Evolutionary conservation across 2,329 filamentous ascomycete species (phyloP).

Genomic region (Cladosporium sp.): DNA sequence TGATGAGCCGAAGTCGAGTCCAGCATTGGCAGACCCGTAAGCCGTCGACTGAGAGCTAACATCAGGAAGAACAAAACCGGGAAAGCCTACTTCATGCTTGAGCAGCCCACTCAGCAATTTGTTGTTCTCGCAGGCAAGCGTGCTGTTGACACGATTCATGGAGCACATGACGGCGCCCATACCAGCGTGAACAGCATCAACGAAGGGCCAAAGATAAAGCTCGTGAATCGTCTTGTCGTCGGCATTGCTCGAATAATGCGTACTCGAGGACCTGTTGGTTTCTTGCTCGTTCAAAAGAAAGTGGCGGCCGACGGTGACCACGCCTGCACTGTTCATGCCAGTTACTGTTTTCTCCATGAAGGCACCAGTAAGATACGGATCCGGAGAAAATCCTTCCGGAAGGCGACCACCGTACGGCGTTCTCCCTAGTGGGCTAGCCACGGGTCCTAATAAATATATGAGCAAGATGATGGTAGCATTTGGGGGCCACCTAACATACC

Average conservation of each 20-base stretch:
- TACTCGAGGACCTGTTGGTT: slow-evolving; percentile 10
- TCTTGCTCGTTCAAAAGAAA: slow-evolving; percentile 47
- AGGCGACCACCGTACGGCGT: slow-evolving; percentile 23
- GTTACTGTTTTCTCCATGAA: slow-evolving; percentile 46
- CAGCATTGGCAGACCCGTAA: slow-evolving; percentile 52
- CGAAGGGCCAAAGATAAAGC: slow-evolving; percentile 20
- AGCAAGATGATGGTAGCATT: neutral
- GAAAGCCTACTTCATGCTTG: slow-evolving; percentile 79
- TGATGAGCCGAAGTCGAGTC: slow-evolving; percentile 41
- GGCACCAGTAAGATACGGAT: slow-evolving; percentile 55
- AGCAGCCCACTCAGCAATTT: slow-evolving; percentile 72
- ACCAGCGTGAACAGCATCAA: slow-evolving; percentile 58
- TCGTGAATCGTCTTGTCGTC: slow-evolving; percentile 24
- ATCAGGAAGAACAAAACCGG: slow-evolving; percentile 77
- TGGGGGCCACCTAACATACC: slow-evolving; percentile 5
- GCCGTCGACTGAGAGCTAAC: slow-evolving; percentile 59
- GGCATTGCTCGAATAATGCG: slow-evolving; percentile 24
- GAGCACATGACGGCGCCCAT: slow-evolving; percentile 66
- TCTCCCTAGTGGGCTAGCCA: slow-evolving; percentile 20
- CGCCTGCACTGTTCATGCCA: slow-evolving; percentile 42
- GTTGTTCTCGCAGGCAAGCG: slow-evolving; percentile 58
- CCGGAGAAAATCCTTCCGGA: slow-evolving; percentile 59
- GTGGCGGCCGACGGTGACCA: slow-evolving; percentile 44
- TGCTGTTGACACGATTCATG: slow-evolving; percentile 66
- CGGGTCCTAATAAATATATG: slow-evolving; percentile 11